Percentiles rank a stretch among this genome's conserved stretches.
Evolutionary conservation across 208 protist species (phyloP).

Genomic region (Trypanosoma mega): DNA sequence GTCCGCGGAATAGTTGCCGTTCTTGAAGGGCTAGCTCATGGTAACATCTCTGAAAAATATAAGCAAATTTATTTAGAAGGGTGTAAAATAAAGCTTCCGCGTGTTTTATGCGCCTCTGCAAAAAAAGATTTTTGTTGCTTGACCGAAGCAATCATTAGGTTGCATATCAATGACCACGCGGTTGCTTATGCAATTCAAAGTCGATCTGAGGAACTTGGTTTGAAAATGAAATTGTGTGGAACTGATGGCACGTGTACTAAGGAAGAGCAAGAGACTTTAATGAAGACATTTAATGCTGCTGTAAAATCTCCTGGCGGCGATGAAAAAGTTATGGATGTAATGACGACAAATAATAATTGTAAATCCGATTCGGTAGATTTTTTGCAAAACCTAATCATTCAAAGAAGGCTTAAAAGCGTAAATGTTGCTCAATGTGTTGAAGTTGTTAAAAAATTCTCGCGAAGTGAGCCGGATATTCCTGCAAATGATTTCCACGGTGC

Average conservation of each 20-base stretch:
- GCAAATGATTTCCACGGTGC: background rate
- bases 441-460: constrained; percentile 18
- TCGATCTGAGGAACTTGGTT: constrained; percentile 19
- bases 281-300: constrained; percentile 9
- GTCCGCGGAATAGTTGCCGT: constrained; percentile 16
- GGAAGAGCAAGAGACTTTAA: background rate
- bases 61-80: constrained; percentile 19
- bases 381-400: constrained; percentile 6
- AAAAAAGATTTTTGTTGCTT: constrained; percentile 16
- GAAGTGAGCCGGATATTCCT: background rate
- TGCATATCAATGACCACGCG: constrained; percentile 14
- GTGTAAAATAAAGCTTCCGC: constrained; percentile 21
- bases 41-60: constrained; percentile 9
- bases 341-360: background rate
- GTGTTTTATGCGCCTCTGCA: constrained; percentile 10
- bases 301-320: constrained; percentile 11
- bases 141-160: constrained; percentile 5
- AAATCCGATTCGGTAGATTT: constrained; percentile 2
- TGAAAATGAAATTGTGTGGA: background rate
- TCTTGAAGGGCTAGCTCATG: constrained; percentile 23
- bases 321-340: constrained; percentile 15
- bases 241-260: background rate
- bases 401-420: constrained; percentile 13
- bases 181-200: constrained; percentile 11
- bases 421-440: constrained; percentile 20